Conservation (phyloP, 2,329 filamentous ascomycete genomes). For the Penicillium sp. region DNA sequence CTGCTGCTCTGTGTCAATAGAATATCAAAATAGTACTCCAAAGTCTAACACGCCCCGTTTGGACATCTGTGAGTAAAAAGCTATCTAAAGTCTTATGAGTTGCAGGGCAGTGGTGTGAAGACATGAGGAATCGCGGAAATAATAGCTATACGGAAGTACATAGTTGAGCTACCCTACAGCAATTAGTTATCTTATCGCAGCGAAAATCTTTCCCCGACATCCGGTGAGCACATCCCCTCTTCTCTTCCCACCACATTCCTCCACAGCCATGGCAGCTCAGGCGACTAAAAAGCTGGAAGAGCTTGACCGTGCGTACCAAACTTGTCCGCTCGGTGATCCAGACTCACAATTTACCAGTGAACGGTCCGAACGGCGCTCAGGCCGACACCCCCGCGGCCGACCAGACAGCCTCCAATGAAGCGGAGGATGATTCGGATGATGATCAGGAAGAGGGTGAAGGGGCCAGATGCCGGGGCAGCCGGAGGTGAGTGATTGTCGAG, state of each 20-base stretch:
- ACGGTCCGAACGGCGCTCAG: conserved; percentile 35
- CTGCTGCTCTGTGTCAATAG: too few relatives aligned
- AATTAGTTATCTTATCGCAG: conserved; percentile 26
- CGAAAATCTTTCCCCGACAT: conserved; percentile 25
- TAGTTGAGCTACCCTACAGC: too few relatives aligned
- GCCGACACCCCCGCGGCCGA: conserved; percentile 29
- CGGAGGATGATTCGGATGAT: conserved; percentile 53
- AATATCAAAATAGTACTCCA: too few relatives aligned
- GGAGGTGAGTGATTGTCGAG: conserved; percentile 28
- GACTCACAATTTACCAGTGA: conserved; percentile 33
- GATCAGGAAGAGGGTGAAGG: conserved; percentile 47
- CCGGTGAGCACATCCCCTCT: conserved; percentile 13
- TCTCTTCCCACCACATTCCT: conserved; percentile 17
- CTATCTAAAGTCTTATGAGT: too few relatives aligned
- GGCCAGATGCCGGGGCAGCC: conserved; percentile 36
- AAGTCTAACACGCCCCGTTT: too few relatives aligned
- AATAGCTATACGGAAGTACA: too few relatives aligned
- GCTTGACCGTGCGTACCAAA: conserved; percentile 34
- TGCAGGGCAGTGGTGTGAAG: too few relatives aligned
- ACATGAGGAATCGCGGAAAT: too few relatives aligned
- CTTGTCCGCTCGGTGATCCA: not conserved
- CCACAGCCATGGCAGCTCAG: conserved; percentile 39
- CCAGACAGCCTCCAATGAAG: conserved; percentile 42
- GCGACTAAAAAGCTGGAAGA: conserved; percentile 39
- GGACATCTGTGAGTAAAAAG: too few relatives aligned